Base-by-base conservation (phyloP, 1,284 basidiomycete genomes). In the Cryptococcus sp. region DNA sequence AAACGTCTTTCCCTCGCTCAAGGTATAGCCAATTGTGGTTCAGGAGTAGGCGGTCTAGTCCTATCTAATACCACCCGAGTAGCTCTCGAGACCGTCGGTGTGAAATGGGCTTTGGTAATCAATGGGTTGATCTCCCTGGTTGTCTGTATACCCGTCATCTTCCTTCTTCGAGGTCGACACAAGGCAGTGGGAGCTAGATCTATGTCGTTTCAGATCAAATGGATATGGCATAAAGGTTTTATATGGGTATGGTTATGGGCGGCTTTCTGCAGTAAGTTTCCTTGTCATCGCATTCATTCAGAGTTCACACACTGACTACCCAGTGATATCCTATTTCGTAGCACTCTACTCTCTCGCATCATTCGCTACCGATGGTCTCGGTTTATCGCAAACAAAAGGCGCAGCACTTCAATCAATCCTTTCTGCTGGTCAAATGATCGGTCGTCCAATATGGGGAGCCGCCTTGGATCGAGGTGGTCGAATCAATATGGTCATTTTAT, bases 261-360 rank as follows among this genome's bases (percentile, higher is more conserved):
- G 10, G 55, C 56, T 6, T 61, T 63, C 15, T 52, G 55, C 3
- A 66, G 67, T 69, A 15, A 50, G n/a, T 48, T 32, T 32, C 30
- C 15, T 34, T 23, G 23, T 48, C 11, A 14, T 6, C 8, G 49
- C 36, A 14, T 37, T 36, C 35, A 48, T 4, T 2, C 32, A 48
- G 14, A 53, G 47, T 23, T 53, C 10, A 46, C 37, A 8, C 35
- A 33, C n/a, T 33, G 6, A 11, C 15, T 15, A 14, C 31, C 43
- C 50, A 73, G 70, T 74, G 65, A 70, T 79, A 57, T 75, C 71
- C 33, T 79, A 78, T 67, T 76, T 78, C 55, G 73, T 79, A 38
- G 68, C 76, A n/a, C 66, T 80, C 49, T 79, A 76, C 61, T 74
- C 78, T 8, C 65, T 79, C 49, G 73, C 79, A 0, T 76, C 78